phyloP scores from a whole-genome alignment of 805 yeast species.

The Ogataea ramenticola region DNA sequence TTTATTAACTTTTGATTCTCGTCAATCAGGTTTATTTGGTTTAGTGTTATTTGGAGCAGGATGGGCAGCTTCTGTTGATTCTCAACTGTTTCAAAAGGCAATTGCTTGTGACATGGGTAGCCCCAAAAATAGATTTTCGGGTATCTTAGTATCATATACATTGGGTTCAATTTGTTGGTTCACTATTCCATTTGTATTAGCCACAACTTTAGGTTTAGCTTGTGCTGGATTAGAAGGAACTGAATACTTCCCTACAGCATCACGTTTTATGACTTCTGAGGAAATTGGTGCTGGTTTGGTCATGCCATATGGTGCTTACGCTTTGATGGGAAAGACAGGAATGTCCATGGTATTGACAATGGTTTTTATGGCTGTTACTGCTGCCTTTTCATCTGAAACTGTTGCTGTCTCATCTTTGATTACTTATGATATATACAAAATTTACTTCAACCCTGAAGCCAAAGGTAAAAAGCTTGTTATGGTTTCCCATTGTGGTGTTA shows the following conservation, averaged over 20 bases:
- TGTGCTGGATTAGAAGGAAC: conserved; percentile 26
- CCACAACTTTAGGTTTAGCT: conserved; percentile 32
- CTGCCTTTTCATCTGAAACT: conserved; percentile 50
- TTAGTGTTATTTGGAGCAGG: conserved; percentile 31
- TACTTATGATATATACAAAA: conserved; percentile 44
- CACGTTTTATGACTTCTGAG: conserved; percentile 25
- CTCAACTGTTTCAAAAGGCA: conserved; percentile 29
- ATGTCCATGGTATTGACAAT: conserved; percentile 39
- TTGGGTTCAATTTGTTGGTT: conserved; percentile 41
- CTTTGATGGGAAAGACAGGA: conserved; percentile 44
- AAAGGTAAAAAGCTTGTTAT: conserved; percentile 38
- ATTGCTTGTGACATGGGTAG: conserved; percentile 30
- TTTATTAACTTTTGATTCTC: conserved; percentile 23
- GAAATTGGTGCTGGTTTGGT: conserved; percentile 43
- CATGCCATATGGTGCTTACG: conserved; percentile 43
- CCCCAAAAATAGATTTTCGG: conserved; percentile 8
- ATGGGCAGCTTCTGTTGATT: conserved; percentile 28
- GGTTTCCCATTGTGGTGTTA: conserved; percentile 38
- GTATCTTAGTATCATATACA: conserved; percentile 34
- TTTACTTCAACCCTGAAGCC: conserved; percentile 43
- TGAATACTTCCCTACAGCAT: conserved; percentile 15
- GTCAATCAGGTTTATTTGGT: conserved; percentile 28
- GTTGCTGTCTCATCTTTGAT: conserved; percentile 44
- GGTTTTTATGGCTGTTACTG: conserved; percentile 47
- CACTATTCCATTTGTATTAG: conserved; percentile 32